Percentiles rank a stretch among this genome's conserved stretches.
Conservation (phyloP, 164 flowering plant genomes). For the Euptelea pleiosperma region DNA sequence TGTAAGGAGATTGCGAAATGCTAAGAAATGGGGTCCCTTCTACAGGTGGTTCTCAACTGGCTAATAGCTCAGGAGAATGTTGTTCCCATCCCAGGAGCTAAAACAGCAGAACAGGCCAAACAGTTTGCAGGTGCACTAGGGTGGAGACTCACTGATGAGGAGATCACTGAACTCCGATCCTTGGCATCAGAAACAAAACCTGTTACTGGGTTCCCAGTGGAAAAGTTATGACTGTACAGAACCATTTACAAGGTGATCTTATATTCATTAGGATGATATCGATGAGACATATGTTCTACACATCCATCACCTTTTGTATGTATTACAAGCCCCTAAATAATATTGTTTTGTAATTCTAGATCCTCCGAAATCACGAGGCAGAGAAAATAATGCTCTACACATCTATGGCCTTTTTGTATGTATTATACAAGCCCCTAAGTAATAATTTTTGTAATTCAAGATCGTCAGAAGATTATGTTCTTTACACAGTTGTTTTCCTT, state of each 20-base stretch:
- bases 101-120: slow-evolving; percentile 61
- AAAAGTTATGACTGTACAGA: slow-evolving; percentile 40
- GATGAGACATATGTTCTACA: too few species aligned
- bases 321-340: too few species aligned
- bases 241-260: neutral
- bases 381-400: too few species aligned
- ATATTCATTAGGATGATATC: neutral
- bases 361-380: too few species aligned
- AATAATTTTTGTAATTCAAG: neutral
- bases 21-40: neutral
- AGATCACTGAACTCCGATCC: slow-evolving; percentile 66
- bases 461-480: too few species aligned
- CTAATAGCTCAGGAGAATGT: slow-evolving; percentile 71
- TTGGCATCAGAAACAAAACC: slow-evolving; percentile 61
- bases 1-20: neutral
- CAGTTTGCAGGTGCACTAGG: slow-evolving; percentile 88
- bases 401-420: too few species aligned
- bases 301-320: too few species aligned
- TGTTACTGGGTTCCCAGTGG: too few species aligned
- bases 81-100: slow-evolving; percentile 64
- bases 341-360: too few species aligned
- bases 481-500: too few species aligned
- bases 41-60: slow-evolving; percentile 79
- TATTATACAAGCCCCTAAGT: too few species aligned
- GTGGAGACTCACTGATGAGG: slow-evolving; percentile 62